Evolutionary conservation across 176 grass and related monocot genomes (phyloP).

Genomic region (Paspalum notatum): DNA sequence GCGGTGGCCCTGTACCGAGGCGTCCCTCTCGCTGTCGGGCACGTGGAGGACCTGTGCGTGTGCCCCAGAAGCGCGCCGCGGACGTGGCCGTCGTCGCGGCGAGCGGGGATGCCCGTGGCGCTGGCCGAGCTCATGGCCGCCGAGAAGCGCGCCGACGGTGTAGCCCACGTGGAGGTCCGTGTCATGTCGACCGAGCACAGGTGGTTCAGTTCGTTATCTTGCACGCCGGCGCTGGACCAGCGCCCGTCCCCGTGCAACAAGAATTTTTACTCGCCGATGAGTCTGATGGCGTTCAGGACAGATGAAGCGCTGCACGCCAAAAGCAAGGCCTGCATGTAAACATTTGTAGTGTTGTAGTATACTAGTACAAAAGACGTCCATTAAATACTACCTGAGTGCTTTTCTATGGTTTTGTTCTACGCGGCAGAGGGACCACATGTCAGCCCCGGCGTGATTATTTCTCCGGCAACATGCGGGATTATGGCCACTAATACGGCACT

Average conservation of each 20-base stretch:
- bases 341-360: too few relatives aligned
- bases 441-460: neutral
- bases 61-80: neutral
- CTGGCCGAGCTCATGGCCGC: conserved; percentile 12
- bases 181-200: neutral
- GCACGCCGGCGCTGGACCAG: neutral
- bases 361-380: too few relatives aligned
- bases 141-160: conserved; percentile 21
- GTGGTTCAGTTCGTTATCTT: neutral
- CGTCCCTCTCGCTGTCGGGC: neutral
- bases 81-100: conserved; percentile 4
- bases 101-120: conserved; percentile 14
- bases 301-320: neutral
- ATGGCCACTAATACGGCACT: neutral
- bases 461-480: neutral
- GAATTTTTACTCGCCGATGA: neutral
- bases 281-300: conserved; percentile 1
- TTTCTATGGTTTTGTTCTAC: too few relatives aligned
- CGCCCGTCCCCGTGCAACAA: neutral
- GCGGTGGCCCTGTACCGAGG: conserved; percentile 26
- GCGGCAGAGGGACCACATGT: too few relatives aligned
- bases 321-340: too few relatives aligned
- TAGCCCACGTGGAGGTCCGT: neutral
- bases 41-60: neutral
- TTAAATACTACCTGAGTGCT: neutral